Percentiles rank a stretch among this genome's conserved stretches.
These are phyloP conservation scores for Rhododendron kiyosumense DNA, from an alignment of 148 eudicot species.

Conservation along the genomic window DNA sequence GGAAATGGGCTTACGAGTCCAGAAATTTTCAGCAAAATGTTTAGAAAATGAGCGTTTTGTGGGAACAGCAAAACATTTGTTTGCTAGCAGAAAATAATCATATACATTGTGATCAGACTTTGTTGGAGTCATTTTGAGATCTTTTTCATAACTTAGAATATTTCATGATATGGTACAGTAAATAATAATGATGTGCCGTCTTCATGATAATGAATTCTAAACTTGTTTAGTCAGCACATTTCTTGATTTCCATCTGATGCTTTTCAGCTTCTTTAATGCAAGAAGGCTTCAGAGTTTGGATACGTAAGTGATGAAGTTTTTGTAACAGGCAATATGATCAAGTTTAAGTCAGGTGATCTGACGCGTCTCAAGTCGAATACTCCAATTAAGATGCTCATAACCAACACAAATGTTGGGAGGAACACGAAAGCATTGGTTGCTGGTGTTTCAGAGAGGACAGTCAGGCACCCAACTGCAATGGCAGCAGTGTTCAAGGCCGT, in stretches of 20 bases:
- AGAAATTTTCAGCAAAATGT: neutral
- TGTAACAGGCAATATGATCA: constrained; percentile 79
- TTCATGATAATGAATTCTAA: neutral
- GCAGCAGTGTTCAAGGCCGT: constrained; percentile 74
- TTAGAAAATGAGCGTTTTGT: neutral
- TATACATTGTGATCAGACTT: neutral
- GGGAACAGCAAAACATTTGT: neutral
- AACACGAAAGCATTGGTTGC: constrained; percentile 94
- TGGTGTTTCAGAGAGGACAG: constrained; percentile 72
- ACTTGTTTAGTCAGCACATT: neutral
- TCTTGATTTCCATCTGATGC: neutral
- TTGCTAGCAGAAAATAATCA: neutral
- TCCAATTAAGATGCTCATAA: constrained; percentile 81
- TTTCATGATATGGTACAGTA: neutral
- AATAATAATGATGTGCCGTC: neutral
- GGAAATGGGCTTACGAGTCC: neutral
- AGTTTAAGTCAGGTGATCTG: constrained; percentile 74
- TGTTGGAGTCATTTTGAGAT: neutral
- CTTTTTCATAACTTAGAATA: neutral
- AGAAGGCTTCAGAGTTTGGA: neutral
- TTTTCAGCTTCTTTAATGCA: neutral
- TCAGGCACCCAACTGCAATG: constrained; percentile 71
- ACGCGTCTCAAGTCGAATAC: constrained; percentile 60
- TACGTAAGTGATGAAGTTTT: neutral
- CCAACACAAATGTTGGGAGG: constrained; percentile 89